A percentile compares a stretch with the other conserved stretches of the same genome.
These are phyloP conservation scores for Brassica balearica DNA, from an alignment of 441 rosid genomes.

Conservation along the genomic window DNA sequence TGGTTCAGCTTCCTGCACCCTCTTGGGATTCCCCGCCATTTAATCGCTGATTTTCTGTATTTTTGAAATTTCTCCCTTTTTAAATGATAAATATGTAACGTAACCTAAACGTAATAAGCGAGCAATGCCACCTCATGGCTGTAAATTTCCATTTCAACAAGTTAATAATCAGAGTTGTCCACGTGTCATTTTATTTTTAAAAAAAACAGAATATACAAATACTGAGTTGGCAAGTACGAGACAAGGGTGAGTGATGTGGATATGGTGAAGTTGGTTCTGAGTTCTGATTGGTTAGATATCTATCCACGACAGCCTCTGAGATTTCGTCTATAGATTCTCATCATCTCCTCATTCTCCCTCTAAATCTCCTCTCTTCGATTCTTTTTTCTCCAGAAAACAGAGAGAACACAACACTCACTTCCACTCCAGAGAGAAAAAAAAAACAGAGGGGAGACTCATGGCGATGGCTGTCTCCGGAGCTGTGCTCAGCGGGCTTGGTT, in stretches of 20 bases:
- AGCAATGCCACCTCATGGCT: slow-evolving; percentile 24
- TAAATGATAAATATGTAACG: slow-evolving; percentile 10
- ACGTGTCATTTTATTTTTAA: slow-evolving; percentile 13
- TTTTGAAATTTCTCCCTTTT: slow-evolving; percentile 3
- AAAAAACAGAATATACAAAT: background rate
- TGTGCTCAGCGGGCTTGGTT: slow-evolving; percentile 77
- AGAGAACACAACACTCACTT: slow-evolving; percentile 12
- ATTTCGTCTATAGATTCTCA: slow-evolving; percentile 58
- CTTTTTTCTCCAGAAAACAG: slow-evolving; percentile 13
- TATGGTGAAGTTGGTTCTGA: slow-evolving; percentile 46
- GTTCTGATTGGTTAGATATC: slow-evolving; percentile 79
- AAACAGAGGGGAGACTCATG: slow-evolving; percentile 26
- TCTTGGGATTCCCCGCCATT: slow-evolving; percentile 45
- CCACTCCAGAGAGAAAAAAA: background rate
- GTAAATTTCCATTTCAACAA: slow-evolving; percentile 18
- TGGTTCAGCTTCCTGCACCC: slow-evolving; percentile 38
- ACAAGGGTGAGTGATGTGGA: slow-evolving; percentile 41
- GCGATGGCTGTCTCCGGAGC: slow-evolving; percentile 74
- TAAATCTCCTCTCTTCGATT: slow-evolving; percentile 40
- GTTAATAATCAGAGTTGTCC: background rate
- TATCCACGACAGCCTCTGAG: slow-evolving; percentile 54
- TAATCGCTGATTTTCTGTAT: slow-evolving; percentile 23
- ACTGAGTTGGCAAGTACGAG: slow-evolving; percentile 8
- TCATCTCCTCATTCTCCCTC: slow-evolving; percentile 51
- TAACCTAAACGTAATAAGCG: slow-evolving; percentile 31